These are phyloP conservation scores for Schwanniomyces sp. DNA, from an alignment of 805 yeast species.

Conservation along the genomic window DNA sequence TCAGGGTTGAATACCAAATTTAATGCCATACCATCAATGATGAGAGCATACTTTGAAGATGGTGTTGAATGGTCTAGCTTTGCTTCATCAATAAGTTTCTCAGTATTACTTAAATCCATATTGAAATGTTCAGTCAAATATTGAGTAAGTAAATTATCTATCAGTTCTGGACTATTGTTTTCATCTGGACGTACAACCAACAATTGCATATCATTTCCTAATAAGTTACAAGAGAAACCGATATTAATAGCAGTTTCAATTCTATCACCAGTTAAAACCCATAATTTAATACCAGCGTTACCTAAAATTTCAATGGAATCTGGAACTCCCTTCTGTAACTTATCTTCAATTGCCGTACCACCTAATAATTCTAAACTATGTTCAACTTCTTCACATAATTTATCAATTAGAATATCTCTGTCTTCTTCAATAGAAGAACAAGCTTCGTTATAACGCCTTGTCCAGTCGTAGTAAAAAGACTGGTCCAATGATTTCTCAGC, in stretches of 20 bases:
- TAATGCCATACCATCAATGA: slow-evolving; percentile 72
- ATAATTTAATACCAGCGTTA: slow-evolving; percentile 73
- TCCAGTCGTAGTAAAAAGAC: slow-evolving; percentile 54
- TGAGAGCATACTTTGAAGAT: slow-evolving; percentile 52
- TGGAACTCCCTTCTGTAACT: slow-evolving; percentile 77
- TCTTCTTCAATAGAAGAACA: slow-evolving; percentile 51
- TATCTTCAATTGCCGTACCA: slow-evolving; percentile 81
- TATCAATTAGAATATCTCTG: slow-evolving; percentile 58
- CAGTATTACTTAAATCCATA: slow-evolving; percentile 22
- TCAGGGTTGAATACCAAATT: slow-evolving; percentile 41
- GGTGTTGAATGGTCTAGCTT: slow-evolving; percentile 67
- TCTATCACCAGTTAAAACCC: slow-evolving; percentile 84
- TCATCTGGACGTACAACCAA: slow-evolving; percentile 62
- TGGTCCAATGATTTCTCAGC: slow-evolving; percentile 54
- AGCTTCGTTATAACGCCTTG: slow-evolving; percentile 55
- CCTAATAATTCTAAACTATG: slow-evolving; percentile 58
- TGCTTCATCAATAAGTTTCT: slow-evolving; percentile 49
- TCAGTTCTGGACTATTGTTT: slow-evolving; percentile 42
- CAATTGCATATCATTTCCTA: slow-evolving; percentile 67
- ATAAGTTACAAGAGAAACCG: slow-evolving; percentile 74
- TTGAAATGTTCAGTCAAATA: slow-evolving; percentile 51
- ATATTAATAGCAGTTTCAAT: slow-evolving; percentile 83
- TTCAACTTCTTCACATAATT: slow-evolving; percentile 61
- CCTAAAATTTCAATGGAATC: slow-evolving; percentile 65
- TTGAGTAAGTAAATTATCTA: slow-evolving; percentile 42